These are phyloP conservation scores for Onygenales sp. DNA, from an alignment of 2,329 filamentous ascomycete genomes.

Conservation along the genomic window DNA sequence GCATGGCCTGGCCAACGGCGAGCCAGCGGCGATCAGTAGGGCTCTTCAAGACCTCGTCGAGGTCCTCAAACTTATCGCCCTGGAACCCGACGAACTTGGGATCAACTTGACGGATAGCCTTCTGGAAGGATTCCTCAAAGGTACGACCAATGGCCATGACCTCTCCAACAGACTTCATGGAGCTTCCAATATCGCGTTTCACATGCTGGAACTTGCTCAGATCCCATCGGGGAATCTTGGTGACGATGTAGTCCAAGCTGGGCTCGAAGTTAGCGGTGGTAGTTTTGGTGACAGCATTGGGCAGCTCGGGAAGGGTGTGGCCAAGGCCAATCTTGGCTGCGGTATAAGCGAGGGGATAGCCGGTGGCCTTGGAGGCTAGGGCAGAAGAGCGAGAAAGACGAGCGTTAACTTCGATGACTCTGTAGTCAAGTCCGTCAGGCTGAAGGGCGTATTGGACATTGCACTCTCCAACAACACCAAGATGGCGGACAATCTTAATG, in stretches of 20 bases:
- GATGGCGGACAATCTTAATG: constrained; percentile 95
- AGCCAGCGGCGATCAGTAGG: constrained; percentile 96
- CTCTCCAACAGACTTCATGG: constrained; percentile 98
- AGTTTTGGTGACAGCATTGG: constrained; percentile 96
- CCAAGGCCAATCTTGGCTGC: constrained; percentile 97
- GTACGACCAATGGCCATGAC: constrained; percentile 99
- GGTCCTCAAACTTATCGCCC: constrained; percentile 85
- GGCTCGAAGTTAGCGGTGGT: constrained; percentile 99
- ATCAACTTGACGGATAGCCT: constrained; percentile 95
- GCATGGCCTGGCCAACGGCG: constrained; percentile 94
- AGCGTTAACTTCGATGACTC: constrained; percentile 98
- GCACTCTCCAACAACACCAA: constrained; percentile 96
- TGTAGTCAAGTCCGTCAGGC: constrained; percentile 93
- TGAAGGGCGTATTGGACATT: constrained; percentile 97
- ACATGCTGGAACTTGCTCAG: constrained; percentile 98
- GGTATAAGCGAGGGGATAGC: constrained; percentile 93
- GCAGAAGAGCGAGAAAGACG: constrained; percentile 96
- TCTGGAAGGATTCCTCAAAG: constrained; percentile 98
- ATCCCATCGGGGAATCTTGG: constrained; percentile 98
- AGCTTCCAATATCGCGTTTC: constrained; percentile 90
- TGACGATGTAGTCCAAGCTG: constrained; percentile 93
- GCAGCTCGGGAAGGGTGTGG: constrained; percentile 87
- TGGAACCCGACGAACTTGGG: constrained; percentile 88
- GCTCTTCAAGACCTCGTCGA: constrained; percentile 83
- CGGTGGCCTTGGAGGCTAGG: constrained; percentile 93